Evolutionary conservation across 2,329 filamentous ascomycete genomes (phyloP), one percentile per base, ranked within the genome.

Genomic region (Fonsecaea monophora): DNA sequence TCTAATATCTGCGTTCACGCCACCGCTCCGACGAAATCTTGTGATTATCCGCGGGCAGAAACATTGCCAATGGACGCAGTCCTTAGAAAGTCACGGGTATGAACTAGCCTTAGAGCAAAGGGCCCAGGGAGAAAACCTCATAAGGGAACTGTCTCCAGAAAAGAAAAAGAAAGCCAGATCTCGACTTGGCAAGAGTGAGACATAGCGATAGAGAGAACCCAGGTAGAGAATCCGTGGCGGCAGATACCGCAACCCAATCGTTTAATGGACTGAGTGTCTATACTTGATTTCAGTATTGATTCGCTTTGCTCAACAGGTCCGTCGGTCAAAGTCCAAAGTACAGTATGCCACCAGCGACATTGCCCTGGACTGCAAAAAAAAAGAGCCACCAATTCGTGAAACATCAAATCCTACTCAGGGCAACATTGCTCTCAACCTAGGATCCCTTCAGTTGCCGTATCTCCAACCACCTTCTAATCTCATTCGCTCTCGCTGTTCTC

Each of bases 391-490:
- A 38, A 48, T 35, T 62, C 53, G 15, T 62, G 7, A 42, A 37
- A 55, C 50, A 45, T 62, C 53, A 55, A 48, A 21, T 30, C 53
- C n/a, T 35, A 53, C 13, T 42, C 54, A 53, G 32, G 21, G 30
- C 34, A 40, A 53, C 2, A 18, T n/a, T 54, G 42, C 42, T 53
- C 30, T 12, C 35, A 13, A 40, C 25, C 9, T 34, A 21, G 37
- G 35, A 32, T 38, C 15, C 12, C 13, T 60, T 55, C 18, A 66
- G 18, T 54, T 38, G 8, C 68, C 86, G 76, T 91, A 94, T 56
- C 86, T 89, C 94, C 94, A 97, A 0, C 91, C 92, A 4, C 94
- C 94, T 72, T 97, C 92, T 68, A 90, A 84, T 60, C 91, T 86
- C 76, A 97, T 84, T 75, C 89, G 87, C 78, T 96, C 91, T 68